Base-by-base conservation (phyloP, 2,329 filamentous ascomycete genomes). In the Colletotrichum godetiae region DNA sequence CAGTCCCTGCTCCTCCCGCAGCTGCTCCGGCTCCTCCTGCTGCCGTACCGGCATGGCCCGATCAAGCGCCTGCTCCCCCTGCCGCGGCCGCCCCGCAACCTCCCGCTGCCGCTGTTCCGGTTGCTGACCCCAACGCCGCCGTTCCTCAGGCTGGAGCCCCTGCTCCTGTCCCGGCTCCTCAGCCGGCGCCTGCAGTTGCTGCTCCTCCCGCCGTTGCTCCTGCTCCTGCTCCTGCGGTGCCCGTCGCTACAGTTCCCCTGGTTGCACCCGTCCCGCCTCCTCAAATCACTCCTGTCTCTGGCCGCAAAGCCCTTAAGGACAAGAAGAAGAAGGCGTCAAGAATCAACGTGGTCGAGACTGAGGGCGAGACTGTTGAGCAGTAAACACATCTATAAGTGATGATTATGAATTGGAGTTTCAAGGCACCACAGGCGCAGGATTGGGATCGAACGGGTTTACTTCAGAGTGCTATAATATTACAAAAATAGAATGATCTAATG, bases 341-440 rank as follows among this genome's bases (percentile, higher is more conserved):
- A 7, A 24, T 7, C 24, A 22, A 5, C 1, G 10, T 8, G 11
- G 5, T 29, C 19, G 27, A 31, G 24, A 11, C 12, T 13, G 11
- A 24, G 52, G n/a, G 2, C 12, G 52, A 57, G 52, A 33, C 31
- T n/a, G 57, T 19, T 12, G 37, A 58, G 52, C 46, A 68, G 53
- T 59, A 59, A 68, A 19, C 31, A 19, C 11, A 57, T 56, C 27
- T 42, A n/a, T 13, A 6, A 19, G 19, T 49, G 24, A n/a, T 27
- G 29, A 63, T 60, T 46, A 19, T 59, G 70, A 63, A 49, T 72
- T 33, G 66, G 70, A 46, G 66, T 73, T 73, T 49, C 42, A 49
- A 69, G 42, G 67, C 55, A 64, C 66, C 24, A 69, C 19, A 33
- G 42, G 53, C 55, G 66, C 22, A 35, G 27, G 53, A 60, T 29